phyloP scores from a whole-genome alignment of 345 rosid genomes.

The Eucalyptus pauciflora region DNA sequence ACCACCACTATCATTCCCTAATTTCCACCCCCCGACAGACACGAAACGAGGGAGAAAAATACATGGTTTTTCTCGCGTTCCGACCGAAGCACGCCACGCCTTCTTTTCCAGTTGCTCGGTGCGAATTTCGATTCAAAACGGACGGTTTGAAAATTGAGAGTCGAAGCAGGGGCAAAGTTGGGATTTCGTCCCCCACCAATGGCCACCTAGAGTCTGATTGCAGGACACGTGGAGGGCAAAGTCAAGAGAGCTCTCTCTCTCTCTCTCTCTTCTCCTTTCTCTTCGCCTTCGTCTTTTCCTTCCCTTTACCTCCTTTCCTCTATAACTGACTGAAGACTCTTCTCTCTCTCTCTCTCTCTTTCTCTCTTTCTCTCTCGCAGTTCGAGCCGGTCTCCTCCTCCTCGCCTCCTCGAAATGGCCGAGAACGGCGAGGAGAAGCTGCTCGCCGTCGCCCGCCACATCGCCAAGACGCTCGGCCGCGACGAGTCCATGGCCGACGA shows the following conservation, averaged over 20 bases:
- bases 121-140: not conserved
- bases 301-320: not conserved
- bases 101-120: too few relatives aligned
- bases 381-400: not conserved
- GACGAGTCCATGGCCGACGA: slow-evolving; percentile 82
- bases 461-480: slow-evolving; percentile 82
- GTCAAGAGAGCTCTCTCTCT: not conserved
- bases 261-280: not conserved
- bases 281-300: not conserved
- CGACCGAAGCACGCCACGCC: not conserved
- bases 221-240: not conserved
- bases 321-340: not conserved
- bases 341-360: not conserved
- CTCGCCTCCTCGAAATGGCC: not conserved
- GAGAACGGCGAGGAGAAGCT: slow-evolving; percentile 89
- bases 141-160: not conserved
- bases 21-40: not conserved
- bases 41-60: not conserved
- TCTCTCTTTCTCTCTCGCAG: not conserved
- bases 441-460: slow-evolving; percentile 84
- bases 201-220: too few relatives aligned
- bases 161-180: not conserved
- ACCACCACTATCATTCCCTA: not conserved
- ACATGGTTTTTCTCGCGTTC: not conserved
- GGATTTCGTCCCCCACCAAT: not conserved